Percentiles rank a stretch among this genome's conserved stretches.
Conservation (phyloP, 2,329 filamentous ascomycete species). For the Aspergillus transmontanensis region DNA sequence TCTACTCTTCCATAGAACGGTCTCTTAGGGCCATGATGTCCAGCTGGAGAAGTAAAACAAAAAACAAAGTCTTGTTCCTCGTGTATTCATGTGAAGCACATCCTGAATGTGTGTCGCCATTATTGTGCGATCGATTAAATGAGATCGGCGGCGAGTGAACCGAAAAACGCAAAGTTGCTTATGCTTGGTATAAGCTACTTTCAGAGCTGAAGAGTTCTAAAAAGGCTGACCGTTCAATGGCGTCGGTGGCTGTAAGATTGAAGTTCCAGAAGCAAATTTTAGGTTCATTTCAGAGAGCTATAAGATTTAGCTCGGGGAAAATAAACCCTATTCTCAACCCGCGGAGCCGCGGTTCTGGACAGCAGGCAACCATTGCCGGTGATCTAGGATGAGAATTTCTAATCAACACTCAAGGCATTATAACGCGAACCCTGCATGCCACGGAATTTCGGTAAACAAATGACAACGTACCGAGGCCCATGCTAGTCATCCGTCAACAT, state of each 20-base stretch:
- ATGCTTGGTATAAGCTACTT: not conserved
- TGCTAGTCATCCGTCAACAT: not conserved
- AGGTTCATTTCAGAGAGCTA: not conserved
- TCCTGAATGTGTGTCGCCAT: not conserved
- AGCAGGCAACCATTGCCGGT: not conserved
- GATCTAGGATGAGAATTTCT: not conserved
- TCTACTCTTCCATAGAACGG: not conserved
- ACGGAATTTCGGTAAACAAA: not conserved
- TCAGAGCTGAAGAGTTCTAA: not conserved
- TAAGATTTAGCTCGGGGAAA: not conserved
- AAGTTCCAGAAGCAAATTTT: not conserved
- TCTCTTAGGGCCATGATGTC: not conserved
- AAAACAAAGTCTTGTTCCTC: not conserved
- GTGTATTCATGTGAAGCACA: not conserved
- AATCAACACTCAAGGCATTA: not conserved
- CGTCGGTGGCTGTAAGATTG: not conserved
- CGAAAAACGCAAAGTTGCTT: not conserved
- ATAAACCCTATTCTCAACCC: not conserved
- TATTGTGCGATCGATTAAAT: not conserved
- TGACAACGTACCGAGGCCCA: not conserved
- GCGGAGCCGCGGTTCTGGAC: not conserved
- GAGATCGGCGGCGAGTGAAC: not conserved
- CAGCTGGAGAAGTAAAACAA: not conserved
- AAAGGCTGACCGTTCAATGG: not conserved
- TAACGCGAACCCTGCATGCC: not conserved